Percentiles rank a stretch among this genome's conserved stretches.
Evolutionary conservation across 148 eudicot genomes (phyloP).

Genomic region (Amaranthus cruentus): DNA sequence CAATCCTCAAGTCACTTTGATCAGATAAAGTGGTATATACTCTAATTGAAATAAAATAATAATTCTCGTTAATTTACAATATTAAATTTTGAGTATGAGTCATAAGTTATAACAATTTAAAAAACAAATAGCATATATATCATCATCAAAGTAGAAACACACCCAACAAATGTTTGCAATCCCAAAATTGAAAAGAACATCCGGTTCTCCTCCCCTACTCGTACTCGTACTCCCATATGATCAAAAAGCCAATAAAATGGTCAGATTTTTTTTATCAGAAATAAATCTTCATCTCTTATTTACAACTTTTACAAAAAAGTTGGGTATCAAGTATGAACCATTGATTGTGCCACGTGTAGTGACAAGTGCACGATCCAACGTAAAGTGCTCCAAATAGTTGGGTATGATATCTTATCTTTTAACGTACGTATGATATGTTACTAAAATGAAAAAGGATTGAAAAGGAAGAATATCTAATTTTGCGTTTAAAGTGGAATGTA

Average conservation of each 20-base stretch:
- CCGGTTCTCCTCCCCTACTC: background rate
- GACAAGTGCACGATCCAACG: background rate
- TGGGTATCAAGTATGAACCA: background rate
- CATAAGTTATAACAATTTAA: too few relatives aligned
- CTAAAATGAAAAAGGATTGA: background rate
- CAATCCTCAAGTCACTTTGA: too few relatives aligned
- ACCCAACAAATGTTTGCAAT: too few relatives aligned
- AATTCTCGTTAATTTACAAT: too few relatives aligned
- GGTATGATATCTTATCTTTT: background rate
- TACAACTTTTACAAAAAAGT: background rate
- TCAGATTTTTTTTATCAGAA: background rate
- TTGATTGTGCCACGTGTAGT: constrained; percentile 7
- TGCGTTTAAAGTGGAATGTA: constrained; percentile 1
- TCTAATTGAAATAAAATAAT: too few relatives aligned
- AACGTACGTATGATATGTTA: background rate
- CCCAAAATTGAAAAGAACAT: background rate
- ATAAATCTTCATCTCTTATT: background rate
- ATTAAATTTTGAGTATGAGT: too few relatives aligned
- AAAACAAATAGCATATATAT: too few relatives aligned
- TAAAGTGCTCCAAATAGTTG: background rate
- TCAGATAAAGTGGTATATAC: too few relatives aligned
- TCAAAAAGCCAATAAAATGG: background rate
- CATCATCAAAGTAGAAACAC: too few relatives aligned
- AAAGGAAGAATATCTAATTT: background rate
- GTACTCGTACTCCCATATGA: background rate